These are phyloP conservation scores for Malus hybrid DNA, from an alignment of 331 rosid genomes.

Conservation along the genomic window DNA sequence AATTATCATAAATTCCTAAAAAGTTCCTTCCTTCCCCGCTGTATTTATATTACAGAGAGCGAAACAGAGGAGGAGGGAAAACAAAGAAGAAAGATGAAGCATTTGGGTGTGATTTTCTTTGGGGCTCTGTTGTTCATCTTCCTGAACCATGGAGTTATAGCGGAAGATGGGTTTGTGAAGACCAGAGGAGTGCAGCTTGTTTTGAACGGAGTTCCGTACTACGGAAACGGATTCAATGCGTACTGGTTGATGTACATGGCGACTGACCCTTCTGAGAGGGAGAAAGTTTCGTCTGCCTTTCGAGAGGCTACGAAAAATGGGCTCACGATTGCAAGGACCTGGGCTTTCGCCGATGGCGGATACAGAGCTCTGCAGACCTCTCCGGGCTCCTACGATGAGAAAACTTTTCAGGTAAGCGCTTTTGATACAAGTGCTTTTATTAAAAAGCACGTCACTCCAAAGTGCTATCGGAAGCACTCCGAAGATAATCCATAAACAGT, in stretches of 20 bases:
- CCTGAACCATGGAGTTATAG: conserved; percentile 26
- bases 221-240: conserved; percentile 87
- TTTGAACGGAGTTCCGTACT: conserved; percentile 63
- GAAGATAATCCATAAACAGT: background rate
- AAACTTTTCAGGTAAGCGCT: conserved; percentile 56
- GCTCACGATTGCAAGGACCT: conserved; percentile 66
- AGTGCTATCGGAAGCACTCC: too few species aligned
- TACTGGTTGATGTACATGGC: conserved; percentile 87
- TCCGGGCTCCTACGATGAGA: conserved; percentile 83
- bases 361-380: conserved; percentile 59
- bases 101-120: conserved; percentile 23
- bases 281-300: conserved; percentile 60
- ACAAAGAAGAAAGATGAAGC: conserved; percentile 20
- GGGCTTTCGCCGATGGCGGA: conserved; percentile 95
- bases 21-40: background rate
- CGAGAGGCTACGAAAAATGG: conserved; percentile 55
- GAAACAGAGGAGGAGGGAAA: conserved; percentile 2
- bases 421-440: background rate
- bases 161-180: conserved; percentile 63
- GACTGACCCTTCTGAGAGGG: conserved; percentile 70
- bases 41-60: background rate
- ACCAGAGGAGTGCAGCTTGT: conserved; percentile 60
- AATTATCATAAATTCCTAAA: background rate
- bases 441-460: background rate
- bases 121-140: conserved; percentile 12